Percentiles rank a stretch among this genome's conserved stretches.
Evolutionary conservation across 2,329 filamentous ascomycete species (phyloP).

Genomic region (Rosellinia necatrix): DNA sequence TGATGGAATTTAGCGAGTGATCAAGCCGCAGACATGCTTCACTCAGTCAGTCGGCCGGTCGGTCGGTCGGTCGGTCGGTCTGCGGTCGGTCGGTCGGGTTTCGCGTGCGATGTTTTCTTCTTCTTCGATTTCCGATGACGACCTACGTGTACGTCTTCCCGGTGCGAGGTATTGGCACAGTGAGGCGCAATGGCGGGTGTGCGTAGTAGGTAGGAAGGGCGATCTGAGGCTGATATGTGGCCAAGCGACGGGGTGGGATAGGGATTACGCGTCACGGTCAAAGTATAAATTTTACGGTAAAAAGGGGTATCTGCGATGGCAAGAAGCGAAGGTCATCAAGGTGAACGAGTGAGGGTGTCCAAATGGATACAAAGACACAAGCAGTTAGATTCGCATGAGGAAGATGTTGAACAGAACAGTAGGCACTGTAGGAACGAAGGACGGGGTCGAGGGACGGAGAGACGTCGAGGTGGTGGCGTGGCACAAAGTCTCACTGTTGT

Average conservation of each 20-base stretch:
- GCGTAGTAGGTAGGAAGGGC: neutral
- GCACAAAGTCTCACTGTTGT: too few species aligned
- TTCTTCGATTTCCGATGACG: too few species aligned
- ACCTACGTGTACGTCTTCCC: too few species aligned
- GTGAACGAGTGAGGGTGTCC: conserved; percentile 25
- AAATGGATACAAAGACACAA: conserved; percentile 1
- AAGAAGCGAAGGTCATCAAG: conserved; percentile 22
- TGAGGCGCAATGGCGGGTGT: neutral
- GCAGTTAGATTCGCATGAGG: conserved; percentile 8
- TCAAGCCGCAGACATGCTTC: conserved; percentile 18
- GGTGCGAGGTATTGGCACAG: too few species aligned
- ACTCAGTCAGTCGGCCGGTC: neutral
- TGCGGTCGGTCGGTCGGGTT: neutral
- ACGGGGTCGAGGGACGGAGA: conserved; percentile 7
- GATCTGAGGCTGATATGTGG: neutral
- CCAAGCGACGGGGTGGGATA: neutral
- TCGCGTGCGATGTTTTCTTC: neutral
- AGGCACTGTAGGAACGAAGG: conserved; percentile 17
- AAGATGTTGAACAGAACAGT: neutral
- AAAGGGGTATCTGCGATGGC: conserved; percentile 18
- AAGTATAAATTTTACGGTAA: conserved; percentile 24
- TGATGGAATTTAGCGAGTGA: neutral
- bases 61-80: neutral
- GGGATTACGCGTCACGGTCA: conserved; percentile 26
- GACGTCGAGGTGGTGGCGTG: neutral